Percentiles rank a stretch among this genome's conserved stretches.
phyloP scores from a whole-genome alignment of 306 rosid genomes.

The Citrullus amarus region DNA sequence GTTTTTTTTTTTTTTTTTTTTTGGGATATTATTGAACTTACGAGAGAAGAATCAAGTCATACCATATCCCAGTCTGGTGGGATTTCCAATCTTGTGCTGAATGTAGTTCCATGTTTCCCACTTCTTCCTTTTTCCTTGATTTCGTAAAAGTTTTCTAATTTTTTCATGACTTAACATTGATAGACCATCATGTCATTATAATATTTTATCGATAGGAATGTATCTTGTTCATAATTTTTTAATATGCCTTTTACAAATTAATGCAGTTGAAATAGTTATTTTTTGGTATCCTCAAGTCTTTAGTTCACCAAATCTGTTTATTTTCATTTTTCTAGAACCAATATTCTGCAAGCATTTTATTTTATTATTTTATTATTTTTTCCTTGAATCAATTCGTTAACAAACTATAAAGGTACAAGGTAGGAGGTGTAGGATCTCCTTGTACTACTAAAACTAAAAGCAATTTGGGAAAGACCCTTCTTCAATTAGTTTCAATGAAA shows the following conservation, averaged over 20 bases:
- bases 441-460: background rate
- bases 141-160: background rate
- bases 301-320: background rate
- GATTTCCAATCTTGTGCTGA: background rate
- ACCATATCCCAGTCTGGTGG: background rate
- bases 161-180: background rate
- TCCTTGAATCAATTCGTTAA: background rate
- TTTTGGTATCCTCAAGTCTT: background rate
- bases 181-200: background rate
- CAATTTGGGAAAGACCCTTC: background rate
- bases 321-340: background rate
- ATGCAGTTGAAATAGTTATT: background rate
- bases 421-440: background rate
- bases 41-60: background rate
- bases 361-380: background rate
- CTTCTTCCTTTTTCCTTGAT: background rate
- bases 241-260: background rate
- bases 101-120: background rate
- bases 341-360: constrained; percentile 7
- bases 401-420: background rate
- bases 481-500: background rate
- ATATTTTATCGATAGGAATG: background rate
- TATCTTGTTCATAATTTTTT: background rate
- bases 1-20: too few species aligned
- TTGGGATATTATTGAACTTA: background rate